Evolutionary conservation across 2,329 filamentous ascomycete species (phyloP), one percentile per base, ranked within the genome.

Genomic region (Didymella lethalis): DNA sequence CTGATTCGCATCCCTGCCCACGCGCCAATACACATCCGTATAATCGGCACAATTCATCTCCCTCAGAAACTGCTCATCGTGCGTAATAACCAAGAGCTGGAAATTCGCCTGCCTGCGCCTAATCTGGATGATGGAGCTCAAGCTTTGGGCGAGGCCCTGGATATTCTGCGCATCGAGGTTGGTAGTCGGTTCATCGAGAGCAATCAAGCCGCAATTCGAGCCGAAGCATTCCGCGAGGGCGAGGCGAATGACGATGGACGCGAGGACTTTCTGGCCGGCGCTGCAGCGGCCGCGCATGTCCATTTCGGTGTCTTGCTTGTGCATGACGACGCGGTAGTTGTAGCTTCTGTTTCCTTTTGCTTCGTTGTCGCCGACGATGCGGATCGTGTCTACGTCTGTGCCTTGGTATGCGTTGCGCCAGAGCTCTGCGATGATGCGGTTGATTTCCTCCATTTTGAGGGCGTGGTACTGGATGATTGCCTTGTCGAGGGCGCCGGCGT

Each of bases 261-360:
- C 95, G 28, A 99, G 86, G 28, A 99, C 94, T 79, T 96, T 97
- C 77, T 99, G 95, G 3, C 95, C 95, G 1, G 95, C 95, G 66
- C 91, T 96, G 83, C 95, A 99, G 54, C 95, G 91, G 1, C 95
- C 96, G 63, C 95, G 92, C 95, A 99, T 99, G 80, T 99, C 95
- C 93, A 99, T 97, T 78, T 99, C 95, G 0, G 91, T 92, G 72
- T 96, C 93, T 75, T 94, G 90, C 81, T 99, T 99, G 68, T 97
- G 88, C 95, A 99, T 99, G 78, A 92, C 93, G 6, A 99, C 82
- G 46, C 95, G 91, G 82, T 99, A 99, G 79, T 99, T 98, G 84
- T 98, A 98, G 62, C 84, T 91, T 70, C 92, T 88, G 71, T 92
- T 93, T 51, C 87, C 89, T 56, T 87, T 86, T 40, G 83, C 83